phyloP scores from a whole-genome alignment of 177 flowering plant species.

The Vitis hybrid region DNA sequence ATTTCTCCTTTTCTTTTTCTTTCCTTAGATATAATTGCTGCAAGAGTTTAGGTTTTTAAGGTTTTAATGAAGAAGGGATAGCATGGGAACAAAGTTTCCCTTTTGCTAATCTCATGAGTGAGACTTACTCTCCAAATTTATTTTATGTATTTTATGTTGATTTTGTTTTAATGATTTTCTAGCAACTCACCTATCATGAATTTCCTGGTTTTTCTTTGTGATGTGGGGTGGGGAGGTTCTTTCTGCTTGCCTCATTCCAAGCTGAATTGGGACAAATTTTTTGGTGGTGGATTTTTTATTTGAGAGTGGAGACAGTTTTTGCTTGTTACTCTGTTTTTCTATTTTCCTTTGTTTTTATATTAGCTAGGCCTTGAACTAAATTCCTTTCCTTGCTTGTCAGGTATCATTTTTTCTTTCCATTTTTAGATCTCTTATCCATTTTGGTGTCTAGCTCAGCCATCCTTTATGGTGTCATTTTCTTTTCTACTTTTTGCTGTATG shows the following conservation, averaged over 20 bases:
- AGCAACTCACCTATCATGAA: too few relatives aligned
- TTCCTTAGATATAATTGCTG: neutral
- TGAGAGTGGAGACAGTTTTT: too few relatives aligned
- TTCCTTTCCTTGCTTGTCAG: neutral
- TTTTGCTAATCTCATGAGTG: too few relatives aligned
- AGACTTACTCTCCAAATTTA: too few relatives aligned
- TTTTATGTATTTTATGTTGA: too few relatives aligned
- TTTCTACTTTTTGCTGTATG: neutral
- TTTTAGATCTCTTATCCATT: neutral
- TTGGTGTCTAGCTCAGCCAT: neutral
- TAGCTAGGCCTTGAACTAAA: neutral
- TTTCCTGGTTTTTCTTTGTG: too few relatives aligned
- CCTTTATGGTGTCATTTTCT: neutral
- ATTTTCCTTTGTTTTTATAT: neutral
- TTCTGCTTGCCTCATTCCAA: too few relatives aligned
- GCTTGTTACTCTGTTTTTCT: too few relatives aligned
- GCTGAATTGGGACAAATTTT: too few relatives aligned
- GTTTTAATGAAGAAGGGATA: neutral
- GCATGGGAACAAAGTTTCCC: neutral
- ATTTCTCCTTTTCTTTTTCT: neutral
- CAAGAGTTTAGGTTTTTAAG: neutral
- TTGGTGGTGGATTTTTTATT: too few relatives aligned
- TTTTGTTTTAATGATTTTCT: too few relatives aligned
- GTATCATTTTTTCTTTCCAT: neutral
- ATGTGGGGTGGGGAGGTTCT: too few relatives aligned